phyloP scores from a whole-genome alignment of 257 asterid species.

The Mitragyna speciosa region DNA sequence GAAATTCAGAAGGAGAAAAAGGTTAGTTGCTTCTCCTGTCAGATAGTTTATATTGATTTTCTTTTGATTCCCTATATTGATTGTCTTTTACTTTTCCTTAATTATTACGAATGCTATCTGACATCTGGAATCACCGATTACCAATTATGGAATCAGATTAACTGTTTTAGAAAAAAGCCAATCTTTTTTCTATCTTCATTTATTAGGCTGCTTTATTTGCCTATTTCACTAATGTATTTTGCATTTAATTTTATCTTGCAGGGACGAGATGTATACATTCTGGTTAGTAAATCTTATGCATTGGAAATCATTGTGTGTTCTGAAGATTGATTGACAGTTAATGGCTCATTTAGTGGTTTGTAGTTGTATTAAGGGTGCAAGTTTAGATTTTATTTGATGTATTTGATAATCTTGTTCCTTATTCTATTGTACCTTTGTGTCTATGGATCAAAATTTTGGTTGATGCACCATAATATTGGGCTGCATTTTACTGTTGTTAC shows the following conservation, averaged over 20 bases:
- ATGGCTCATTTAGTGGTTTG: not conserved
- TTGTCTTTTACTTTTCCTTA: not conserved
- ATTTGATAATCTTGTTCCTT: too few species aligned
- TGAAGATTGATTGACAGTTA: conserved; percentile 17
- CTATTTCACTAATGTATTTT: conserved; percentile 2
- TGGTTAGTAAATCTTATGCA: conserved; percentile 53
- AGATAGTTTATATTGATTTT: not conserved
- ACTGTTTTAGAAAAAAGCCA: not conserved
- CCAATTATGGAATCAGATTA: not conserved
- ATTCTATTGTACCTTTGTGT: not conserved
- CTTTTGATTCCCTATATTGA: not conserved
- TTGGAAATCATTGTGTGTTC: conserved; percentile 11
- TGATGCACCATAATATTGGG: not conserved
- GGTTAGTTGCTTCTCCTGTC: conserved; percentile 41
- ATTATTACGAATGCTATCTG: not conserved
- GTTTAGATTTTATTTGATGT: too few species aligned
- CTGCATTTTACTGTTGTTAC: not conserved
- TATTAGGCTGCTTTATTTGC: not conserved
- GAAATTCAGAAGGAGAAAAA: conserved; percentile 95
- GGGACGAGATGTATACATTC: conserved; percentile 94
- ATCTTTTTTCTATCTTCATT: not conserved
- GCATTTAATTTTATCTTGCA: conserved; percentile 40
- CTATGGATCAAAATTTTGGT: conserved; percentile 5
- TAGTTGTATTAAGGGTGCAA: not conserved
- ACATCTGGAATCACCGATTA: too few species aligned